phyloP scores from a whole-genome alignment of 176 grass and related monocot species.

The Carex myosuroides region DNA sequence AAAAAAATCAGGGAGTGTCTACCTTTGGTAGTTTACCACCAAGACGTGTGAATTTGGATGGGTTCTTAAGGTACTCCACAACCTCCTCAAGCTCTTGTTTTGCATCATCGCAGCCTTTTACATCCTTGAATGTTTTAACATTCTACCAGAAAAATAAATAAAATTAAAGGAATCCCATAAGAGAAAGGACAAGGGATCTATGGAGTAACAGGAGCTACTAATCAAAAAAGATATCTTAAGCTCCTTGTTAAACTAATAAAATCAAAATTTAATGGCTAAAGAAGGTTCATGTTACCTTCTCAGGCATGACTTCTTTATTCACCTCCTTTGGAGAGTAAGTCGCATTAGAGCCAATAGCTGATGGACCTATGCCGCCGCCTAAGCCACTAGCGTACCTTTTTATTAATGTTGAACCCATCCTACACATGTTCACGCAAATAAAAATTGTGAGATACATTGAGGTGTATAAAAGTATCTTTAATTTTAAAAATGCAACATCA shows the following conservation, averaged over 20 bases:
- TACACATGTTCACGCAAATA: constrained; percentile 19
- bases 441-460: constrained; percentile 16
- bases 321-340: constrained; percentile 85
- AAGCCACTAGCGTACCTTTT: constrained; percentile 94
- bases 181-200: background rate
- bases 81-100: constrained; percentile 98
- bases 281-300: constrained; percentile 53
- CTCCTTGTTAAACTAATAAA: background rate
- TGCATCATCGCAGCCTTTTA: constrained; percentile 98
- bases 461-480: background rate
- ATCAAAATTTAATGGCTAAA: background rate
- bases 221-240: background rate
- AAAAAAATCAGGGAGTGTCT: background rate
- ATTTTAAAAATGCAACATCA: background rate
- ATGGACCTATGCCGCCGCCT: constrained; percentile 56
- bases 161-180: background rate
- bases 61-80: constrained; percentile 96
- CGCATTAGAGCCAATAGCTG: constrained; percentile 78
- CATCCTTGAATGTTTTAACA: constrained; percentile 98
- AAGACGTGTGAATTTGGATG: constrained; percentile 91
- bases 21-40: constrained; percentile 99
- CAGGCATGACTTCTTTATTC: constrained; percentile 91
- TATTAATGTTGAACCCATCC: constrained; percentile 57
- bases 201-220: background rate
- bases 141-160: constrained; percentile 40